phyloP scores from a whole-genome alignment of 225 moss, liverwort and hornwort genomes.

The Thuidium tamariscinum region DNA sequence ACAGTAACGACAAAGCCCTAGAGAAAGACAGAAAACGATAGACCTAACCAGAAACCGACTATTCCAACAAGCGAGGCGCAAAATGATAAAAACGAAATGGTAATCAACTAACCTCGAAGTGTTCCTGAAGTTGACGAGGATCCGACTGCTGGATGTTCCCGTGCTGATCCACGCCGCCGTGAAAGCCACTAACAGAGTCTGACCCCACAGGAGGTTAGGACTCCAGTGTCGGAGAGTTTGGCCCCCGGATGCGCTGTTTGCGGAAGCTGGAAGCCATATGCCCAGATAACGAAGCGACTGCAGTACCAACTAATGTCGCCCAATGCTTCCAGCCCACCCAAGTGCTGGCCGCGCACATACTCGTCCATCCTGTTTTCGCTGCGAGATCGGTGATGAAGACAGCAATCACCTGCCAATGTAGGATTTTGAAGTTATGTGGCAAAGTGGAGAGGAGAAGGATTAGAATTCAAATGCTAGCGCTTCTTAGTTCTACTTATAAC shows the following conservation, averaged over 20 bases:
- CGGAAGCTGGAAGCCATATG: conserved; percentile 27
- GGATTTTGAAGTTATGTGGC: neutral
- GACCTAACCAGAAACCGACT: neutral
- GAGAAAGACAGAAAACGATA: neutral
- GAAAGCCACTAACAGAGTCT: conserved; percentile 89
- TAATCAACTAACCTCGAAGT: conserved; percentile 68
- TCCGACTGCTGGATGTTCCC: conserved; percentile 97
- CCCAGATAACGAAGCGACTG: conserved; percentile 24
- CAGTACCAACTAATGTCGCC: conserved; percentile 55
- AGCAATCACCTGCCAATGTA: conserved; percentile 1
- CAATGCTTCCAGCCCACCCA: conserved; percentile 31
- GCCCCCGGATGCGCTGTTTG: conserved; percentile 26
- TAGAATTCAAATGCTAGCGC: neutral
- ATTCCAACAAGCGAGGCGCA: neutral
- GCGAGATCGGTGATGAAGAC: conserved; percentile 7
- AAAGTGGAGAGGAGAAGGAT: neutral
- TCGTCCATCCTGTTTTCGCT: neutral
- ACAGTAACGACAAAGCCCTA: neutral
- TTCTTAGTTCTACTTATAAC: neutral
- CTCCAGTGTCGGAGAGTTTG: conserved; percentile 15
- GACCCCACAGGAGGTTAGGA: conserved; percentile 45
- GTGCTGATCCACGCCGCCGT: conserved; percentile 95
- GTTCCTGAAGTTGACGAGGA: conserved; percentile 93
- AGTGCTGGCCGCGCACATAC: conserved; percentile 20
- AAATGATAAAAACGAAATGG: neutral